A percentile compares a stretch with the other conserved stretches of the same genome.
phyloP scores from a whole-genome alignment of 2,329 filamentous ascomycete genomes.

The Xylaria sp. region DNA sequence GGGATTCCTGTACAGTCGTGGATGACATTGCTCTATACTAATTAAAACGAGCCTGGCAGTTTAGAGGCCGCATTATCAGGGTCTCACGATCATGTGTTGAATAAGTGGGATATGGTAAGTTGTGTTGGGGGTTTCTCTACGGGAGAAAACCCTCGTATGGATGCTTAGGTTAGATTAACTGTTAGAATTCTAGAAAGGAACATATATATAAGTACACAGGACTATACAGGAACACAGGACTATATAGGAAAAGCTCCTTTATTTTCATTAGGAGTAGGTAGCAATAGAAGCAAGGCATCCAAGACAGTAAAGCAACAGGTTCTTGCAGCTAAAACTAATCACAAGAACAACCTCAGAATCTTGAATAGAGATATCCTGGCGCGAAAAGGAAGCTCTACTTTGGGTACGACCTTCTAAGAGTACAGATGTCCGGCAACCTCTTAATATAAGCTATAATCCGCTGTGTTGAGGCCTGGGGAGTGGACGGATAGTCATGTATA shows the following conservation, averaged over 20 bases:
- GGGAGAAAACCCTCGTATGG: no score
- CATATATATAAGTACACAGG: no score
- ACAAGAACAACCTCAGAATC: neutral
- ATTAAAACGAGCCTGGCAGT: neutral
- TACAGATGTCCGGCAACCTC: neutral
- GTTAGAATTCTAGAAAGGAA: no score
- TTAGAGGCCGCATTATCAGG: neutral
- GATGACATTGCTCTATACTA: neutral
- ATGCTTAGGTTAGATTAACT: no score
- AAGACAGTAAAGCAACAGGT: neutral
- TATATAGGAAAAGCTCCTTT: no score
- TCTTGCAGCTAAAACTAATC: neutral
- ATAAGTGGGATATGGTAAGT: neutral
- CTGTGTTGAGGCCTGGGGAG: neutral
- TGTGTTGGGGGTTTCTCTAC: neutral
- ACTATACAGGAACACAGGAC: no score
- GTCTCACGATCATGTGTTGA: neutral
- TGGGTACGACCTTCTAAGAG: neutral
- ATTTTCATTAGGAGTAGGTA: no score
- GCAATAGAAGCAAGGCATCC: neutral
- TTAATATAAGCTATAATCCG: neutral
- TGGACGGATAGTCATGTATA: neutral
- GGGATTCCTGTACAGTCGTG: neutral
- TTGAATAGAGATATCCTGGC: neutral
- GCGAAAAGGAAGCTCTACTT: neutral